phyloP scores from a whole-genome alignment of 805 yeast species.

The Saccharomycopsis sp. region DNA sequence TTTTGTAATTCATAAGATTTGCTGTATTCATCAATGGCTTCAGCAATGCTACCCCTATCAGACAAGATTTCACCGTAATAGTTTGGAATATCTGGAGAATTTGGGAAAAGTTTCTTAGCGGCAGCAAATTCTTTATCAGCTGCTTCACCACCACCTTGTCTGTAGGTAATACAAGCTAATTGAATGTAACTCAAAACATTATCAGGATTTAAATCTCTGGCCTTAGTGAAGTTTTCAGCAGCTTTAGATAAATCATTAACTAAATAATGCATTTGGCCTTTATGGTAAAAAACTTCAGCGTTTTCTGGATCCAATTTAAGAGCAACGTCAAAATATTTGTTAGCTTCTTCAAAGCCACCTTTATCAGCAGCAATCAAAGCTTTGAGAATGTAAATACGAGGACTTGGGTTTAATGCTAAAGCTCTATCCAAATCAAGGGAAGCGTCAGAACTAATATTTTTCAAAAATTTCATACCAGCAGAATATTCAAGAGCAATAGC shows the following conservation, averaged over 20 bases:
- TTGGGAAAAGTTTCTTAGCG: conserved; percentile 70
- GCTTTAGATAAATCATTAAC: conserved; percentile 72
- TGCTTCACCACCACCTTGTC: conserved; percentile 53
- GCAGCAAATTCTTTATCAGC: conserved; percentile 62
- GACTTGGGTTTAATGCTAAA: conserved; percentile 61
- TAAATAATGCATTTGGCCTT: conserved; percentile 85
- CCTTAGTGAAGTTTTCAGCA: conserved; percentile 62
- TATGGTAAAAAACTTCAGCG: conserved; percentile 86
- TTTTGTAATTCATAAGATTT: conserved; percentile 78
- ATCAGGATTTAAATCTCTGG: conserved; percentile 63
- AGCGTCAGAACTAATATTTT: conserved; percentile 62
- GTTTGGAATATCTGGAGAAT: conserved; percentile 87
- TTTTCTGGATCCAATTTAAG: conserved; percentile 57
- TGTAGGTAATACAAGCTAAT: conserved; percentile 85
- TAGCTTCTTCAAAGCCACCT: conserved; percentile 46
- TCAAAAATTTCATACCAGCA: conserved; percentile 79
- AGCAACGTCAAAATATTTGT: conserved; percentile 67
- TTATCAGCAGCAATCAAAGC: conserved; percentile 81
- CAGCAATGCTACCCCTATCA: conserved; percentile 65
- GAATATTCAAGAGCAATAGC: conserved; percentile 78
- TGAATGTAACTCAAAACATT: conserved; percentile 87
- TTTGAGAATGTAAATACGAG: conserved; percentile 74
- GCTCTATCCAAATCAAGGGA: conserved; percentile 58
- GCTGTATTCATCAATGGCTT: conserved; percentile 80
- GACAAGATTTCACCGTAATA: conserved; percentile 91